Evolutionary conservation across 371 early-diverging fungal genomes (phyloP), one percentile per base, ranked within the genome.

Genomic region (Mortierella sp.): DNA sequence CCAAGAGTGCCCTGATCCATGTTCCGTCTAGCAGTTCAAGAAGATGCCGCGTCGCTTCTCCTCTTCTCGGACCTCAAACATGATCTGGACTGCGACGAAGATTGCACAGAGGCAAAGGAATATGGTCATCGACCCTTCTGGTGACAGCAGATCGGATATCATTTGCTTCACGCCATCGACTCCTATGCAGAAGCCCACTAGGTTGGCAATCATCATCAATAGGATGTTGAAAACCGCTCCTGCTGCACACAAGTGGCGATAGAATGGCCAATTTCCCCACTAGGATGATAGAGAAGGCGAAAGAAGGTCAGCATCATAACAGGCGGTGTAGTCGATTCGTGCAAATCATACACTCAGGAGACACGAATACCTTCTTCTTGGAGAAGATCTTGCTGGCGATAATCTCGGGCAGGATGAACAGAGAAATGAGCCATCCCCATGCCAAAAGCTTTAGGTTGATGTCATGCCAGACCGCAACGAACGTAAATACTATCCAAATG

Each of bases 381-480:
- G 81, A 83, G 82, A 92, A 91, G n/a, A 90, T 29, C 40, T 78
- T 82, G 24, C 86, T 80, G 14, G 87, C 86, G 28, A 95, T 60
- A 8, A 88, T 81, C 74, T 97, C 97, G 2, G 97, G 97, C 46
- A 96, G 43, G 31, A 97, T 86, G 59, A 96, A 90, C 25, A 95
- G 61, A 4, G 86, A 86, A 43, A 97, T 91, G 13, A 96, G 78
- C 97, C 97, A 96, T 8, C 94, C 95, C 97, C 97, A 97, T 9
- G 92, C 92, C 57, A 96, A 70, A 19, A 97, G 77, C 29, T 85
- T 84, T 58, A 95, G 64, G n/a, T 90, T 82, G 49, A 95, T 89
- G 65, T 97, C 97, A 81, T 97, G 97, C 97, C 97, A 97, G 7
- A 96, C 59, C 3, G 97, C 97, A 14, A 97, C 97, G 86, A 96